Base-by-base conservation (phyloP, 176 grass and related monocot genomes). In the Zoysia pacifica region DNA sequence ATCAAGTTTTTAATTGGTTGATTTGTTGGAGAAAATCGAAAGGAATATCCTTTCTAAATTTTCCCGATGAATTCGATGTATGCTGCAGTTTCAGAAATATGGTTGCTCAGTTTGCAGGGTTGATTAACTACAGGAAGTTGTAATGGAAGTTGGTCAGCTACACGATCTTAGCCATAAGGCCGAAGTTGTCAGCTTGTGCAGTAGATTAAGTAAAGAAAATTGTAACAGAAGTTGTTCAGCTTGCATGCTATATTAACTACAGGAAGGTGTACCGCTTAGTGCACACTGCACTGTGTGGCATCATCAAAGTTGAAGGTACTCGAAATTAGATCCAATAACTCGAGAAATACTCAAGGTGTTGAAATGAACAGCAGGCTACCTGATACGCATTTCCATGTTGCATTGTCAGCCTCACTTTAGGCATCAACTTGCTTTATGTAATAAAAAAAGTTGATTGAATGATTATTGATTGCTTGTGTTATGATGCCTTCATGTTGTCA, bases 401-500 rank as follows among this genome's bases (percentile, higher is more conserved):
- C 35, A 18, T 10, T 36, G 38, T 39, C n/a, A 35, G 15, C 35
- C 12, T 46, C 13, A 52, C 18, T 65, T 16, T 5, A 67, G 36
- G 46, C 15, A 41, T 54, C 52, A 36, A 4, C 11, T 68, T n/a
- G 1, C 18, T 68, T 42, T 4, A 2, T 2, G 5, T n/a, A n/a
- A n/a, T n/a, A n/a, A n/a, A n/a, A n/a, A n/a, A n/a, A n/a, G n/a
- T n/a, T n/a, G n/a, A n/a, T n/a, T n/a, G n/a, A n/a, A n/a, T 37
- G 0, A 20, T 64, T 71, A 11, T 76, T 5, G 51, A 71, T 59
- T 43, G 3, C 42, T 28, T 80, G 0, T 79, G 18, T 52, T 6
- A 2, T 87, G 58, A 50, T 37, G 9, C 39, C 61, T 41, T 62
- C 67, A 46, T 79, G 12, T 15, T 87, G n/a, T n/a, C n/a, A n/a